Percentiles rank a stretch among this genome's conserved stretches.
Conservation (phyloP, 2,329 filamentous ascomycete genomes). For the Aspergillus carbonarius region DNA sequence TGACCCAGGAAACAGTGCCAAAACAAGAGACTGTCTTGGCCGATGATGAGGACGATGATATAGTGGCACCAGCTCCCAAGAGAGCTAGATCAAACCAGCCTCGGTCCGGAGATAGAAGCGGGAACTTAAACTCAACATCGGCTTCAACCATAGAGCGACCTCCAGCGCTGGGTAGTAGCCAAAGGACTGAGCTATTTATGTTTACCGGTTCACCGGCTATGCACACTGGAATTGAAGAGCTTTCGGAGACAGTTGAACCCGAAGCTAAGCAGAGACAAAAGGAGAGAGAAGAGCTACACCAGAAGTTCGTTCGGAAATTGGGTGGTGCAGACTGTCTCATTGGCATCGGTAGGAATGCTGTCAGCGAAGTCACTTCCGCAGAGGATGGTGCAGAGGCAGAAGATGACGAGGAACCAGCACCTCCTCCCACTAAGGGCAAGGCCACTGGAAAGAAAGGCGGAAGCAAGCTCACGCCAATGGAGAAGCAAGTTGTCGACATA, state of each 20-base stretch:
- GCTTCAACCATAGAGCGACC: constrained; percentile 13
- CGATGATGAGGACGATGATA: constrained; percentile 42
- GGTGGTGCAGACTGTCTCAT: constrained; percentile 79
- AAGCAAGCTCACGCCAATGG: constrained; percentile 92
- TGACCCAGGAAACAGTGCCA: constrained; percentile 4
- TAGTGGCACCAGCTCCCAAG: constrained; percentile 43
- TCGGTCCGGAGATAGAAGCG: constrained; percentile 9
- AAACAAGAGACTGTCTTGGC: background rate
- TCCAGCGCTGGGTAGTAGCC: constrained; percentile 38
- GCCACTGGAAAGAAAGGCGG: constrained; percentile 64
- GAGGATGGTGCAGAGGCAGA: constrained; percentile 61
- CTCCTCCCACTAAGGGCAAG: constrained; percentile 47
- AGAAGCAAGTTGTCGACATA: constrained; percentile 89
- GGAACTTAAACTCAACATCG: constrained; percentile 3
- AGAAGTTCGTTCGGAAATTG: constrained; percentile 85
- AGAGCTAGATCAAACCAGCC: constrained; percentile 34
- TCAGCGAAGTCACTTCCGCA: constrained; percentile 54
- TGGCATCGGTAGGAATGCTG: constrained; percentile 60
- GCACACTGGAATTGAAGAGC: constrained; percentile 33
- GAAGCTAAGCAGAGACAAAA: constrained; percentile 56
- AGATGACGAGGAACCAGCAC: constrained; percentile 51
- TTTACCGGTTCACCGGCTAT: constrained; percentile 55
- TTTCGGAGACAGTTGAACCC: constrained; percentile 37
- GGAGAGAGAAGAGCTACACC: constrained; percentile 71
- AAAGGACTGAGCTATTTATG: constrained; percentile 59